Base-by-base conservation (phyloP, 2,329 filamentous ascomycete genomes). In the Paradendryphiella salina region DNA sequence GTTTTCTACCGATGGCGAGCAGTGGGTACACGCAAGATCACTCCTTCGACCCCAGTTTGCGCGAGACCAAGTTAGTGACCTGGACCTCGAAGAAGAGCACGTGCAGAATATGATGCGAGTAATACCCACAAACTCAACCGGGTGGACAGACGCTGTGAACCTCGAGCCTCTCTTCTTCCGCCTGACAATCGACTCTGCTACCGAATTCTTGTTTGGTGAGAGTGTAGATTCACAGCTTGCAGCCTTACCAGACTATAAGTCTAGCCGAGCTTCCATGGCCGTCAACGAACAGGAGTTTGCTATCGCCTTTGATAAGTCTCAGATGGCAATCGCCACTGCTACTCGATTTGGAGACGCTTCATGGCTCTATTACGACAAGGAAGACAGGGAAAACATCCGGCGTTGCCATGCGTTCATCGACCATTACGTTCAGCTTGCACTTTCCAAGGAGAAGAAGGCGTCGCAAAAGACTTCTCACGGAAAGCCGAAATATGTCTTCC, bases 401-500 rank as follows among this genome's bases (percentile, higher is more conserved):
- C 50, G 47, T 8, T 69, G 64, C 50, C 66, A 68, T 35, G 32
- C 26, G 4, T 66, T 66, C 46, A 65, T 67, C 29, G 66, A 69
- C 28, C 57, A 61, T 36, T 66, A 64, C 43, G 62, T 69, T 5
- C 40, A 63, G 3, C 48, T 56, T 14, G 65, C 65, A 13, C 46
- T 67, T 1, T 55, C 49, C 5, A 60, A 64, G 35, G 53, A 59
- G 37, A 61, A 60, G 43, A 44, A 26, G 1, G 18, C 43, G 15
- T 42, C 35, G 9, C 38, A 55, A 31, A 42, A 45, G 3, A 73
- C 11, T 2, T 46, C 50, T 1, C 29, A 29, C 13, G 61, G 56
- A 18, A 66, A 67, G 38, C 52, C 56, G 39, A 64, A 60, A 43
- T 91, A 93, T 71, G 93, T 88, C 2, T 95, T 96, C 76, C 80